Percentiles rank a stretch among this genome's conserved stretches.
Evolutionary conservation across 495 filamentous ascomycete genomes (phyloP).

Genomic region (Aspergillus cristatus): DNA sequence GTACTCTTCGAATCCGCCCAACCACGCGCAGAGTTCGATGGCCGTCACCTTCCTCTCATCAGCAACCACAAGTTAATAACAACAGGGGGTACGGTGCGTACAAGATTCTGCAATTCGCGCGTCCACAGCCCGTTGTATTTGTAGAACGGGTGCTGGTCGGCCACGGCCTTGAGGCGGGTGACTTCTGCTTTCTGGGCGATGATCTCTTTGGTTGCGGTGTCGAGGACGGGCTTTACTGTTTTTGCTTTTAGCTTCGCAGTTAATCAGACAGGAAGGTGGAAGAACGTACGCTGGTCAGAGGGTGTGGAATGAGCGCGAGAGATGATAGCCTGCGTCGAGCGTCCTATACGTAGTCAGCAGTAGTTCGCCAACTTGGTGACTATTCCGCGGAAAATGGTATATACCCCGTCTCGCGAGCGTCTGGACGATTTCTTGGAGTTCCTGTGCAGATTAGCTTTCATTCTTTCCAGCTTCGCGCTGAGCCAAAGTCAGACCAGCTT

Average conservation of each 20-base stretch:
- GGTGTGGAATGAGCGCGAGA: conserved; percentile 87
- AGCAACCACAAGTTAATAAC: conserved; percentile 2
- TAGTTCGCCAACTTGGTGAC: no score
- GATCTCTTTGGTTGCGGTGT: conserved; percentile 32
- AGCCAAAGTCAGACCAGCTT: no score
- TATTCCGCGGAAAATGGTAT: no score
- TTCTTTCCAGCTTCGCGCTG: conserved; percentile 11
- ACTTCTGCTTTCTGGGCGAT: conserved; percentile 36
- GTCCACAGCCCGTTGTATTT: conserved; percentile 87
- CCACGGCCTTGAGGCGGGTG: conserved; percentile 51
- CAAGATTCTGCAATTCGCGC: conserved; percentile 74
- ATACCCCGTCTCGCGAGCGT: conserved; percentile 65
- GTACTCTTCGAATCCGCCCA: conserved; percentile 51
- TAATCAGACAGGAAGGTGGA: not conserved
- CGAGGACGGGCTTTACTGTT: conserved; percentile 36
- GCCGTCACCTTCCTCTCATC: conserved; percentile 41
- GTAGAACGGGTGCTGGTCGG: conserved; percentile 86
- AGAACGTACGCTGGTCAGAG: conserved; percentile 56
- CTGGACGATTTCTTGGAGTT: conserved; percentile 71
- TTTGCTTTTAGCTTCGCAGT: no score
- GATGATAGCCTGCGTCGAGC: conserved; percentile 67
- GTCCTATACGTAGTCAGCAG: conserved; percentile 27
- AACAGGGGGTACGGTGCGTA: conserved; percentile 10
- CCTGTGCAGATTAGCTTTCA: conserved; percentile 30
- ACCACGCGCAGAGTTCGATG: conserved; percentile 67